phyloP scores from a whole-genome alignment of 2,329 filamentous ascomycete species.

The Bipolaris cookei region DNA sequence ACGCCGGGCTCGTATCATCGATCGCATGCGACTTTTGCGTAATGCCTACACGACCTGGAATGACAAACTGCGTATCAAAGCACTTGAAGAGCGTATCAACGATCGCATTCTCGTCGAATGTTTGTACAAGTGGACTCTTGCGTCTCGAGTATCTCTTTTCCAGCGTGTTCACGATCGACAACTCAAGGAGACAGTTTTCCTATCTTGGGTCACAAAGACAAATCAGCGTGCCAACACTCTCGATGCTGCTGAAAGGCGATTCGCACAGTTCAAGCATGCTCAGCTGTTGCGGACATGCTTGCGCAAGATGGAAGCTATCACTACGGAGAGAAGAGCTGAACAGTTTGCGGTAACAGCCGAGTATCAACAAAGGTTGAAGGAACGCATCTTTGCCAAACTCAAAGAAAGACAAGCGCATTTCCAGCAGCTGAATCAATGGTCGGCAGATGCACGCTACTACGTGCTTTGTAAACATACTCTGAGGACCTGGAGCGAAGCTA shows the following conservation, averaged over 20 bases:
- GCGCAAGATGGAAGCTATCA: constrained; percentile 36
- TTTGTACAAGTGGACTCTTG: constrained; percentile 68
- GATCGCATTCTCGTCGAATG: constrained; percentile 62
- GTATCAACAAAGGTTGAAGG: constrained; percentile 51
- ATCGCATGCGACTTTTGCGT: constrained; percentile 60
- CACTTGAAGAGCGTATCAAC: constrained; percentile 60
- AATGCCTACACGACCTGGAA: constrained; percentile 69
- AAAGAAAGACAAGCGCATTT: constrained; percentile 51
- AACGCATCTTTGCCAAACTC: constrained; percentile 46
- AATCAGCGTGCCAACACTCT: constrained; percentile 37
- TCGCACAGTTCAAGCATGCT: constrained; percentile 39
- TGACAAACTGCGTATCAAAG: constrained; percentile 62
- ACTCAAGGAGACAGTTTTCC: constrained; percentile 36
- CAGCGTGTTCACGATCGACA: constrained; percentile 46
- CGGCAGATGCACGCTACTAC: constrained; percentile 63
- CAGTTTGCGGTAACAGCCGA: constrained; percentile 51
- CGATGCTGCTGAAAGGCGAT: constrained; percentile 39
- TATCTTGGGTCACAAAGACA: constrained; percentile 39
- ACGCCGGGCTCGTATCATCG: constrained; percentile 57
- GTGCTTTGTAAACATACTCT: constrained; percentile 58
- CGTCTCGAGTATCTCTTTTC: constrained; percentile 53
- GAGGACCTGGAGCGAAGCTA: constrained; percentile 60
- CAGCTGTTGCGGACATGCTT: constrained; percentile 37
- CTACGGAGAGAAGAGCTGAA: constrained; percentile 33
- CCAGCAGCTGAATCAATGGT: constrained; percentile 59